These are phyloP conservation scores for Globisporangium middletonii DNA, from an alignment of 352 stramenopile species.

Conservation along the genomic window DNA sequence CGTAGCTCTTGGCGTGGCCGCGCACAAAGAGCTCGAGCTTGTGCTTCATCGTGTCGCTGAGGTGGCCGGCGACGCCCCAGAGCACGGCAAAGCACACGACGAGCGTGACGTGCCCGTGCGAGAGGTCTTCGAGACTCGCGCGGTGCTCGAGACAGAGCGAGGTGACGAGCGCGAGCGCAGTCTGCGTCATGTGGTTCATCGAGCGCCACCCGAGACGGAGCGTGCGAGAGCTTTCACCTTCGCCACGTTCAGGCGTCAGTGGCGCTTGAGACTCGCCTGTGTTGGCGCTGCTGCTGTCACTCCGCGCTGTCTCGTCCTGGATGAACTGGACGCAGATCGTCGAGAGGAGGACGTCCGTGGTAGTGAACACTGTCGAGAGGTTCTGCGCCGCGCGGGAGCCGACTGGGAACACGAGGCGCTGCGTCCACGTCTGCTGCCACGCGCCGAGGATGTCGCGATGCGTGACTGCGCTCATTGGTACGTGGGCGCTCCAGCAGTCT, in stretches of 20 bases:
- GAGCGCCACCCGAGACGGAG: constrained; percentile 30
- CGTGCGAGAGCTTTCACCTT: too few relatives aligned
- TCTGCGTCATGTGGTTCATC: constrained; percentile 36
- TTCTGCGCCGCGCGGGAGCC: constrained; percentile 4
- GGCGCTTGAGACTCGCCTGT: not conserved
- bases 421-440: constrained; percentile 1
- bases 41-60: constrained; percentile 24
- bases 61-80: constrained; percentile 45
- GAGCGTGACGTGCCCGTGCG: constrained; percentile 19
- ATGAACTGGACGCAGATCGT: constrained; percentile 27
- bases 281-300: not conserved
- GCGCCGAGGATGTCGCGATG: constrained; percentile 6
- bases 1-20: constrained; percentile 27
- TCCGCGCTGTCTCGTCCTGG: constrained; percentile 11
- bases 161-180: constrained; percentile 25
- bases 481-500: constrained; percentile 9
- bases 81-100: constrained; percentile 40
- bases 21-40: constrained; percentile 49
- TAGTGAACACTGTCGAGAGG: constrained; percentile 22
- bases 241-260: not conserved
- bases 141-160: constrained; percentile 34
- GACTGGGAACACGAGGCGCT: not conserved
- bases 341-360: constrained; percentile 20
- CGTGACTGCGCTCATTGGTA: not conserved
- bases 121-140: constrained; percentile 23